phyloP scores from a whole-genome alignment of 139 green algal species.

The Marvania coccoides region DNA sequence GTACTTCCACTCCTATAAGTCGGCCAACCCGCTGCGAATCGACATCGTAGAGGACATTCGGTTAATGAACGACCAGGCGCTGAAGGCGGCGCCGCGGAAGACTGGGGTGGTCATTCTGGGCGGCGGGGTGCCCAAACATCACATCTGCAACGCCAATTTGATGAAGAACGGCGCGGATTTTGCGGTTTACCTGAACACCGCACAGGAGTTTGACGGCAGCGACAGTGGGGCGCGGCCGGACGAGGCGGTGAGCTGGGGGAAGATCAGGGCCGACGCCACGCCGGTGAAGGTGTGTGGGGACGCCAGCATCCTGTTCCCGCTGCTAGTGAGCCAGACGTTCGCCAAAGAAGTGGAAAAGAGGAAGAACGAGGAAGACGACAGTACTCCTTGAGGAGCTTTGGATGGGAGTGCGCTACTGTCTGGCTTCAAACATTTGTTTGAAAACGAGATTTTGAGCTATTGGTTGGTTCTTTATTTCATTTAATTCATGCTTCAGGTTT shows the following conservation, averaged over 20 bases:
- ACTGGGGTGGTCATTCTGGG: slow-evolving; percentile 93
- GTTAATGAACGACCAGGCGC: slow-evolving; percentile 86
- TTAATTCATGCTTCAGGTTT: no score
- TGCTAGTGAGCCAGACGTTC: slow-evolving; percentile 95
- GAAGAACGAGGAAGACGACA: no score
- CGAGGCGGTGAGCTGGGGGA: slow-evolving; percentile 96
- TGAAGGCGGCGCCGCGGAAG: slow-evolving; percentile 69
- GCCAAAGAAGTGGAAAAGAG: slow-evolving; percentile 42
- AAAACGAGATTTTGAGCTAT: no score
- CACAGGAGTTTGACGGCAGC: slow-evolving; percentile 94
- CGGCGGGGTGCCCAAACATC: slow-evolving; percentile 91
- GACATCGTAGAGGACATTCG: slow-evolving; percentile 67
- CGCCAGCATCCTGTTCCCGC: slow-evolving; percentile 89
- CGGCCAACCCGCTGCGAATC: slow-evolving; percentile 48
- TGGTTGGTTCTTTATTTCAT: no score
- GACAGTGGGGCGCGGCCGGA: slow-evolving; percentile 86
- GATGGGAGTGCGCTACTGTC: no score
- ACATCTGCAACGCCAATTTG: slow-evolving; percentile 98
- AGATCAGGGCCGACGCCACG: slow-evolving; percentile 83
- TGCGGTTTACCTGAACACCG: slow-evolving; percentile 83
- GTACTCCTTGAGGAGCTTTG: no score
- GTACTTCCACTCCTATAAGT: slow-evolving; percentile 95
- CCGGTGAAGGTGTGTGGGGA: slow-evolving; percentile 87
- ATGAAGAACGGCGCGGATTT: slow-evolving; percentile 98
- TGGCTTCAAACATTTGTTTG: no score